Evolutionary conservation across 805 yeast species (phyloP).

Genomic region (Schizosaccharomyces octosporus): DNA sequence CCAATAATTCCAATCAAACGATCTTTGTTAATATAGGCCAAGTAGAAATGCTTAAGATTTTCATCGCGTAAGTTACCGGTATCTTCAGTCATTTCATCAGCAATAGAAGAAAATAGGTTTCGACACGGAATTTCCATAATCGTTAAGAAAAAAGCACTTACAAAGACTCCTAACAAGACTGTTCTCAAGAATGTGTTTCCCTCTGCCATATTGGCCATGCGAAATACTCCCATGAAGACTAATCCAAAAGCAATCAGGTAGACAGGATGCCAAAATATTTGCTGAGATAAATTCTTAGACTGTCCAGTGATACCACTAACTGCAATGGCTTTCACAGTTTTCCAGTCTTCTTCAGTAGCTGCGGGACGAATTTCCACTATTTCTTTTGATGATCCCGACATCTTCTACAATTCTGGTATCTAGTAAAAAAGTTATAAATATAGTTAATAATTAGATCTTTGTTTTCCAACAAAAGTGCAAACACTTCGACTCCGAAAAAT

Average conservation of each 20-base stretch:
- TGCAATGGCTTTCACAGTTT: background rate
- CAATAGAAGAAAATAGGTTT: background rate
- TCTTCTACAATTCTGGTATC: too few relatives aligned
- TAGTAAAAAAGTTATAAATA: too few relatives aligned
- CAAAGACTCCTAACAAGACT: background rate
- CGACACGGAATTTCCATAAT: background rate
- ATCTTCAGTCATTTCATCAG: background rate
- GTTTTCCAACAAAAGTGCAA: too few relatives aligned
- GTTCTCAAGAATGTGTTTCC: background rate
- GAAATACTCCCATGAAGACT: background rate
- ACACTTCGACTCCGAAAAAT: too few relatives aligned
- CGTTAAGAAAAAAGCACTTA: background rate
- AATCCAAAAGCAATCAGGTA: background rate
- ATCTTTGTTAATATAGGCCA: background rate
- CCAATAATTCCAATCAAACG: background rate
- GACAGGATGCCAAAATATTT: background rate
- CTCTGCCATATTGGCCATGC: background rate
- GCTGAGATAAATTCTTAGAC: background rate
- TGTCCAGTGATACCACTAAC: background rate
- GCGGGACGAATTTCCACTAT: background rate
- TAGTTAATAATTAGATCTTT: too few relatives aligned
- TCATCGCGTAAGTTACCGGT: background rate
- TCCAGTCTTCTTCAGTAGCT: background rate
- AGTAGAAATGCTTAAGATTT: background rate
- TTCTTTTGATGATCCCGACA: background rate